Base-by-base conservation (phyloP, 805 yeast species). In the Sungouiella thailandica region DNA sequence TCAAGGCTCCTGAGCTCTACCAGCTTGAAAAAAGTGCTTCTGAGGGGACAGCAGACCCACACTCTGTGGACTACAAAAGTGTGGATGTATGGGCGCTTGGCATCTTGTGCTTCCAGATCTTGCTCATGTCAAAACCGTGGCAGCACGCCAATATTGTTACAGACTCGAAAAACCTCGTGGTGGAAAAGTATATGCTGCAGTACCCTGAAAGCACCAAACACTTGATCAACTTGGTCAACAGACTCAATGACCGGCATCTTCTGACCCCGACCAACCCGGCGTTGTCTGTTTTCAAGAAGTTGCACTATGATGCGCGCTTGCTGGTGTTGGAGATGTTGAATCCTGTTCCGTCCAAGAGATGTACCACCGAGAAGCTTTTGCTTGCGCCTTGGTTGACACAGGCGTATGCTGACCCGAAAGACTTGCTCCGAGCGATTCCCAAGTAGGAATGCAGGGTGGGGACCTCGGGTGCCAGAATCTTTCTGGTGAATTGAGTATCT, bases 1-100 rank as follows among this genome's bases (percentile, higher is more conserved):
- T 72, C 53, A 75, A 72, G 44, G 70, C 80, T 0, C 81, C 81
- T 0, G 80, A 75, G 44, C 40, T 73, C 19, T 68, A 55, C 40
- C 29, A 46, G 22, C 20, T 45, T 13, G 65, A 60, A 31, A 33
- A 31, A 2, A 39, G 42, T 46, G 6, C 17, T 14, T 20, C 18
- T 5, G 28, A 7, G 17, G 32, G 16, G 26, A 24, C 13, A 20
- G 10, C 14, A n/a, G 25, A 19, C 11, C 16, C 20, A 8, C 20
- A 4, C 5, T 9, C 7, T 7, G 7, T 44, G 31, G 37, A 60
- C 31, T 62, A 65, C 35, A 62, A 61, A 33, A 50, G 62, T 3
- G 45, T 63, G 14, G 81, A 75, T 51, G 56, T 62, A 31, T 75
- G 81, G 81, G 58, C 76, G 3, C 44, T 75, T 26, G 79, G 76